phyloP scores from a whole-genome alignment of 441 rosid genomes.

The Adansonia madagascariensis region DNA sequence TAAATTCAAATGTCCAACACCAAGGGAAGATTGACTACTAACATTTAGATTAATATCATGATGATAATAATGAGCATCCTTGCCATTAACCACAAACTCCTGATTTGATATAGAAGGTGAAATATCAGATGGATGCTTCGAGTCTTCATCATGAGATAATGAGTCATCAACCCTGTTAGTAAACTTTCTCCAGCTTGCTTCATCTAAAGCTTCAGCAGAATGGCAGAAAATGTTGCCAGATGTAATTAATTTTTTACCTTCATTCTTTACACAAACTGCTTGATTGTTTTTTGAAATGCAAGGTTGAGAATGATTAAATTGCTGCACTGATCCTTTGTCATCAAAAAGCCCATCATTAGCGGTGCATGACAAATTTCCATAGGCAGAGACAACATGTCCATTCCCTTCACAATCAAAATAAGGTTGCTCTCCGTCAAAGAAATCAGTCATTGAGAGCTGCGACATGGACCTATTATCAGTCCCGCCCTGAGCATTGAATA shows the following conservation, averaged over 20 bases:
- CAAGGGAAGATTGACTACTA: constrained; percentile 30
- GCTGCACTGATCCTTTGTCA: constrained; percentile 35
- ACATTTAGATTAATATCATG: constrained; percentile 37
- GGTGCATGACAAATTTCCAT: constrained; percentile 35
- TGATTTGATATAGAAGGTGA: constrained; percentile 32
- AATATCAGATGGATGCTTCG: constrained; percentile 38
- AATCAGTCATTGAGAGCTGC: constrained; percentile 40
- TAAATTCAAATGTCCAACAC: constrained; percentile 35
- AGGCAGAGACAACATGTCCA: constrained; percentile 35
- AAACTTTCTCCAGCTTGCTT: constrained; percentile 26
- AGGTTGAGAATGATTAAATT: constrained; percentile 35
- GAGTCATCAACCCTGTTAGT: constrained; percentile 32
- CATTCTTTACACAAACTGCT: constrained; percentile 35
- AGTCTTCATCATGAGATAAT: constrained; percentile 37
- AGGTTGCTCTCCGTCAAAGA: constrained; percentile 40
- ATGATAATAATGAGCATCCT: constrained; percentile 32
- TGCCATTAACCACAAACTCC: constrained; percentile 28
- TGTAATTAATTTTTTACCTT: constrained; percentile 39
- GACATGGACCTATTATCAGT: constrained; percentile 37
- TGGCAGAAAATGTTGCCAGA: constrained; percentile 35
- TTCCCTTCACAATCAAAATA: constrained; percentile 42
- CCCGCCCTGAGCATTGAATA: constrained; percentile 40
- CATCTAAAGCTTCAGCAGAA: constrained; percentile 39
- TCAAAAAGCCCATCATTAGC: constrained; percentile 37
- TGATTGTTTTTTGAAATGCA: constrained; percentile 33